A percentile compares a stretch with the other conserved stretches of the same genome.
phyloP scores from a whole-genome alignment of 2,329 filamentous ascomycete genomes.

The Cylindrodendrum hubeiense region DNA sequence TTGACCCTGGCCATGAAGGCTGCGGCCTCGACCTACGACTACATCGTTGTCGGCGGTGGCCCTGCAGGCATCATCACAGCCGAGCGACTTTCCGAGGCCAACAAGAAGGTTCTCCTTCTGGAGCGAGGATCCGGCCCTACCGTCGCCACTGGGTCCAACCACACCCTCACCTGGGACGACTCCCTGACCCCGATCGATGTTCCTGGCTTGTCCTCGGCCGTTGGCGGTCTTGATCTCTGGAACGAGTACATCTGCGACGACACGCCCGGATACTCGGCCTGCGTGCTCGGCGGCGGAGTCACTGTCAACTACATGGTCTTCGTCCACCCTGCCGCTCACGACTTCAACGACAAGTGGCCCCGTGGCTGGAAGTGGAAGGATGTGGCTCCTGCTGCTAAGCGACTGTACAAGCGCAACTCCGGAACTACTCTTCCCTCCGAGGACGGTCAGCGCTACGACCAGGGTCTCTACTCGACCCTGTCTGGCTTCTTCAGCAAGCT shows the following conservation, averaged over 20 bases:
- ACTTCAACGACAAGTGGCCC: constrained; percentile 80
- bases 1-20: not conserved
- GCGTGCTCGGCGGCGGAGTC: constrained; percentile 75
- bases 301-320: constrained; percentile 76
- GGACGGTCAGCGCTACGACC: constrained; percentile 75
- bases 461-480: constrained; percentile 73
- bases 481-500: constrained; percentile 68
- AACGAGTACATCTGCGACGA: constrained; percentile 47
- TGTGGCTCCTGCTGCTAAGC: constrained; percentile 68
- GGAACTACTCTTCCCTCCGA: constrained; percentile 71
- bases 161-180: constrained; percentile 71
- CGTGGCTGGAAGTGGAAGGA: constrained; percentile 72
- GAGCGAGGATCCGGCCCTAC: constrained; percentile 71
- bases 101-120: constrained; percentile 73
- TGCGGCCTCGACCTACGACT: constrained; percentile 33
- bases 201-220: constrained; percentile 68
- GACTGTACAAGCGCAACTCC: constrained; percentile 67
- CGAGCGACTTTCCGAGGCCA: constrained; percentile 68
- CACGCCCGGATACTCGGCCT: constrained; percentile 60
- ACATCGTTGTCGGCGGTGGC: constrained; percentile 43
- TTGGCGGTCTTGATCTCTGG: constrained; percentile 76
- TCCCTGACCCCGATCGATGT: constrained; percentile 78
- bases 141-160: constrained; percentile 71
- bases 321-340: constrained; percentile 73
- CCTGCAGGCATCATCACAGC: constrained; percentile 42